Base-by-base conservation (phyloP, 331 rosid species). In the Phaseolus coccineus region DNA sequence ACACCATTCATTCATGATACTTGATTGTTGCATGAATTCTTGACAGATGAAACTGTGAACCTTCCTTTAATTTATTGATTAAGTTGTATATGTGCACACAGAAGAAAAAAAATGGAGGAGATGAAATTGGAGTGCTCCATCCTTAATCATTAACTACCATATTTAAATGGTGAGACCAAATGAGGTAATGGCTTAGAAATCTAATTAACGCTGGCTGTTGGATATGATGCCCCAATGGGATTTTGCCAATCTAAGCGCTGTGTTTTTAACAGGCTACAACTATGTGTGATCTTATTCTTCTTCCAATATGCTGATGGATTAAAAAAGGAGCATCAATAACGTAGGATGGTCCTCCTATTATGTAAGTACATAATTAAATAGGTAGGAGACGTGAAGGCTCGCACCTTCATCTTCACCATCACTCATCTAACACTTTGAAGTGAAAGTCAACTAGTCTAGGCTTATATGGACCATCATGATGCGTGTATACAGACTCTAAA, bases 391-490 rank as follows among this genome's bases (percentile, higher is more conserved):
- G 55, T 81, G 69, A 77, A 50, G 66, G 48, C 22, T 67, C 75
- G 80, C 46, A 37, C 7, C 40, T 37, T 4, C 40, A 39, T 9
- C 47, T 9, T 42, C 47, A 42, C 80, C 85, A 62, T 35, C 6
- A 35, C 39, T 62, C 52, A 73, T 59, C 84, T 47, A 76, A 63
- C 30, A 27, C 76, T 67, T 58, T 67, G 65, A 25, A 56, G 22
- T 27, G 24, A 72, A 79, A 82, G 89, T 82, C 89, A 85, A 85
- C 28, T 55, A 79, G 53, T 67, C 72, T 67, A 46, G 53, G 13
- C 27, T 51, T 25, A 46, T 8, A 66, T 82, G 78, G 78, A 66
- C 80, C 80, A 77, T 25, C 24, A 69, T 75, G 42, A 76, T 69
- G 57, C 61, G 69, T 33, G 53, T 50, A 46, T n/a, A 63, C 8